These are phyloP conservation scores for Claviceps sp. DNA, from an alignment of 2,329 filamentous ascomycete genomes.

Conservation along the genomic window DNA sequence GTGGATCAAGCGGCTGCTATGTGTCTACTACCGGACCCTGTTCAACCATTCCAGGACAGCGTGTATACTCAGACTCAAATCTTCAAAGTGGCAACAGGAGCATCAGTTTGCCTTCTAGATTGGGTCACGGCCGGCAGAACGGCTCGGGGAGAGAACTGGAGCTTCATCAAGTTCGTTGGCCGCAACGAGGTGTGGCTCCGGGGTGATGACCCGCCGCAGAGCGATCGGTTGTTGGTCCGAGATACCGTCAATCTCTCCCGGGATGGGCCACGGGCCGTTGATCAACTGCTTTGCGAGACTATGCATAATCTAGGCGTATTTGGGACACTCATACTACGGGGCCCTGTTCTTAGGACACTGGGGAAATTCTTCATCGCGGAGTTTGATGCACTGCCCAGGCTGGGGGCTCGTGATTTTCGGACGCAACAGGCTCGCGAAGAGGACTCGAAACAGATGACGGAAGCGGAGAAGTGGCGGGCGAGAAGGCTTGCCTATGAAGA, in stretches of 20 bases:
- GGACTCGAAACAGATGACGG: constrained; percentile 22
- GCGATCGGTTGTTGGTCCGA: constrained; percentile 57
- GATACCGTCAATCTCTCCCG: constrained; percentile 69
- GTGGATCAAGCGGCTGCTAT: constrained; percentile 39
- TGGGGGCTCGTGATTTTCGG: constrained; percentile 70
- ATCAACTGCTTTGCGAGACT: constrained; percentile 36
- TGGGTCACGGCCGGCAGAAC: constrained; percentile 86
- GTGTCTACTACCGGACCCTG: constrained; percentile 73
- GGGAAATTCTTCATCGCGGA: constrained; percentile 65
- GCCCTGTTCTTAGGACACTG: constrained; percentile 51
- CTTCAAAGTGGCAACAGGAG: constrained; percentile 47
- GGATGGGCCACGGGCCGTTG: constrained; percentile 26
- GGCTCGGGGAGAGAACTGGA: constrained; percentile 82
- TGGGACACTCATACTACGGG: constrained; percentile 74
- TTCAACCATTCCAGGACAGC: constrained; percentile 78
- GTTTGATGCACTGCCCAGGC: constrained; percentile 64
- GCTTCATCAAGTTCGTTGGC: constrained; percentile 63
- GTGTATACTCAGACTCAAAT: constrained; percentile 74
- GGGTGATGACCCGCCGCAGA: constrained; percentile 18
- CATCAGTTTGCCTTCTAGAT: constrained; percentile 69
- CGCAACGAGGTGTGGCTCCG: constrained; percentile 73
- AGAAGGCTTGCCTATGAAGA: constrained; percentile 45
- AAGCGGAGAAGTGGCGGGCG: constrained; percentile 38
- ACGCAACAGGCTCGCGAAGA: constrained; percentile 33
- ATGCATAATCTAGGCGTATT: constrained; percentile 68